Base-by-base conservation (phyloP, 208 protist species). In the Vickermania spadyakhi region DNA sequence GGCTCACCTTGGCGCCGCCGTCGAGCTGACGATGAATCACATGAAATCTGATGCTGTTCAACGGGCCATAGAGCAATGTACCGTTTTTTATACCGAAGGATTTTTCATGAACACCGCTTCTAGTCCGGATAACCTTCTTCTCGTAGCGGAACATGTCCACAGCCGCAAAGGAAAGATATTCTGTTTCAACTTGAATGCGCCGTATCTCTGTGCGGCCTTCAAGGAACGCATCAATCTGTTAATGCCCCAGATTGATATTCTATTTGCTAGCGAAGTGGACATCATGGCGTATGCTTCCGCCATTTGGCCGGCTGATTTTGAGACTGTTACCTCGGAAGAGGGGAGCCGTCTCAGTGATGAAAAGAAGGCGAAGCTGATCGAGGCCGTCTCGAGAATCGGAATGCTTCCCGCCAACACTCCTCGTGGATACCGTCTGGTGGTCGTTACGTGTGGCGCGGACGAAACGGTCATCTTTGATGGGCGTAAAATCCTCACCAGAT, bases 191-290 rank as follows among this genome's bases (percentile, higher is more conserved):
- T 71, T 98, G 4, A 86, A 86, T 45, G 97, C 97, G 5, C 94
- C 94, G 50, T 99, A 98, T 79, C 68, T 99, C 55, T 70, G 76
- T 65, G 54, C 84, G 26, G 82, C 96, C 53, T 98, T 97, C 72
- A 78, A 81, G 51, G 84, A 89, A 14, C 68, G 73, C 50, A 59
- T 97, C 7, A 62, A 80, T 23, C 49, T 79, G 27, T 57, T 94
- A 11, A 70, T 97, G 58, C 95, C 93, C 50, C 97, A 97, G 75
- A 65, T 91, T 27, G 94, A 98, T 68, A 84, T 97, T 62, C 68
- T 98, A 31, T 98, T 99, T 60, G 93, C 91, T 69, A 98, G 96
- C 69, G 92, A 97, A 61, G 75, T 89, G 31, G 97, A 99, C 70
- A 84, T 96, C 30, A 68, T 78, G 23, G 72, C 66, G n/a, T 91